phyloP scores from a whole-genome alignment of 768 basidiomycete species.

The Pisolithus marmoratus region DNA sequence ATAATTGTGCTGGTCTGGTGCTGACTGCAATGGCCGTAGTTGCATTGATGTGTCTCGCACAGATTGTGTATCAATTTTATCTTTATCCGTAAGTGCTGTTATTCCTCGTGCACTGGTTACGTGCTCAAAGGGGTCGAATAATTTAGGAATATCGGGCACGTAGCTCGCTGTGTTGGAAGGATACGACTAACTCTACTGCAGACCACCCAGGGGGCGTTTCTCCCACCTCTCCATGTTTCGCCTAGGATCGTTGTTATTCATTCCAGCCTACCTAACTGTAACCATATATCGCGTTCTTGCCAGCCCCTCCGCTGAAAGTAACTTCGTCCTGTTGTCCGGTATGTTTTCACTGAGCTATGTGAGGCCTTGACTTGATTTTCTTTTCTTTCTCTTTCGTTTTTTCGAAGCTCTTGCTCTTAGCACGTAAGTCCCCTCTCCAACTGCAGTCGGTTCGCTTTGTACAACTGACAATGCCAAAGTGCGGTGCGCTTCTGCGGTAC shows the following conservation, averaged over 20 bases:
- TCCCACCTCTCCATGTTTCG: slow-evolving; percentile 89
- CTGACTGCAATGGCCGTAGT: slow-evolving; percentile 39
- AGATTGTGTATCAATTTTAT: slow-evolving; percentile 88
- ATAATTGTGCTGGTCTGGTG: neutral
- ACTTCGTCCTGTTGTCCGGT: slow-evolving; percentile 78
- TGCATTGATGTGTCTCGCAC: slow-evolving; percentile 90
- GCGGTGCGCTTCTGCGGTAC: slow-evolving; percentile 83
- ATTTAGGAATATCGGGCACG: slow-evolving; percentile 60
- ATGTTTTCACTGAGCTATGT: slow-evolving; percentile 22
- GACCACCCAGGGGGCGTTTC: slow-evolving; percentile 76
- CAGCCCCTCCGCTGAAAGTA: slow-evolving; percentile 62
- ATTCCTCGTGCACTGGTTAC: neutral
- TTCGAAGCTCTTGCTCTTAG: slow-evolving; percentile 63
- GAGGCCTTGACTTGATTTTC: slow-evolving; percentile 5
- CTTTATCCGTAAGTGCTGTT: slow-evolving; percentile 69
- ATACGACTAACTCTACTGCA: slow-evolving; percentile 25
- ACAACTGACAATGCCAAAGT: slow-evolving; percentile 32
- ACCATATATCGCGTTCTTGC: slow-evolving; percentile 70
- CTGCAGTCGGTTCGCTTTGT: neutral
- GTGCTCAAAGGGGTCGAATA: neutral
- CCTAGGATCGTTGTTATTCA: slow-evolving; percentile 77
- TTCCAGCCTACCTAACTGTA: slow-evolving; percentile 85
- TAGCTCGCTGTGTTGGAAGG: neutral
- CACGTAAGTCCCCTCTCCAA: slow-evolving; percentile 52
- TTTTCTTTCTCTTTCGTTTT: neutral